Percentiles rank a stretch among this genome's conserved stretches.
Conservation (phyloP, 176 grass and related monocot species). For the Pontederia paniculata region DNA sequence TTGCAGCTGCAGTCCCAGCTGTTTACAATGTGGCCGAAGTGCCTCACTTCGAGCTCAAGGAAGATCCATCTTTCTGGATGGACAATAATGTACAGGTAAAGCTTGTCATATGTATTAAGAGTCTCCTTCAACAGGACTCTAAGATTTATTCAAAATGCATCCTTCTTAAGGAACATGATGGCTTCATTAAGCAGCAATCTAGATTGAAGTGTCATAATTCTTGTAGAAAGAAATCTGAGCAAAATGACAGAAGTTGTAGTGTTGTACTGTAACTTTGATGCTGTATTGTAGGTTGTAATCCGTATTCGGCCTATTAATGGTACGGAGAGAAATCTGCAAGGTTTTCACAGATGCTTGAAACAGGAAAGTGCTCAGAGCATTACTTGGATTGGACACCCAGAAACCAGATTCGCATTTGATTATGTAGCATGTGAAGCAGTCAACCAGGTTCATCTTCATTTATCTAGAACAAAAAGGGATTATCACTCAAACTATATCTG, state of each 20-base stretch:
- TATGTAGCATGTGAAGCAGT: slow-evolving; percentile 94
- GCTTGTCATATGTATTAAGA: too few relatives aligned
- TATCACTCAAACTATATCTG: slow-evolving; percentile 13
- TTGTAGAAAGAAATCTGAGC: too few relatives aligned
- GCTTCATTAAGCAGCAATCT: too few relatives aligned
- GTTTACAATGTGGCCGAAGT: slow-evolving; percentile 50
- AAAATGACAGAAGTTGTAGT: background rate
- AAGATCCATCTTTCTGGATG: slow-evolving; percentile 94
- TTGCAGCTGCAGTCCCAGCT: slow-evolving; percentile 15
- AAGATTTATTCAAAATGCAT: too few relatives aligned
- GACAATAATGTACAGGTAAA: slow-evolving; percentile 85
- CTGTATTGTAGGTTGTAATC: slow-evolving; percentile 61
- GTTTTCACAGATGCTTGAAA: slow-evolving; percentile 75
- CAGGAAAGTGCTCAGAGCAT: slow-evolving; percentile 72
- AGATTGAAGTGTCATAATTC: too few relatives aligned
- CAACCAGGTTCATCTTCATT: slow-evolving; percentile 49
- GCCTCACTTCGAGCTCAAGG: slow-evolving; percentile 62
- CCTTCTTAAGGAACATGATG: too few relatives aligned
- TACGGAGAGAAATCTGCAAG: slow-evolving; percentile 45
- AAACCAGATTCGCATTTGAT: slow-evolving; percentile 80
- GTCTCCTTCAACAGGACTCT: too few relatives aligned
- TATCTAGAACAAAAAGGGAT: slow-evolving; percentile 2
- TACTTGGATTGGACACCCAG: slow-evolving; percentile 86
- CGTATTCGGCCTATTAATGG: slow-evolving; percentile 73
- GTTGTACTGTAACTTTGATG: slow-evolving; percentile 1